phyloP scores from a whole-genome alignment of 768 basidiomycete species.

The Boletus sensibilis region DNA sequence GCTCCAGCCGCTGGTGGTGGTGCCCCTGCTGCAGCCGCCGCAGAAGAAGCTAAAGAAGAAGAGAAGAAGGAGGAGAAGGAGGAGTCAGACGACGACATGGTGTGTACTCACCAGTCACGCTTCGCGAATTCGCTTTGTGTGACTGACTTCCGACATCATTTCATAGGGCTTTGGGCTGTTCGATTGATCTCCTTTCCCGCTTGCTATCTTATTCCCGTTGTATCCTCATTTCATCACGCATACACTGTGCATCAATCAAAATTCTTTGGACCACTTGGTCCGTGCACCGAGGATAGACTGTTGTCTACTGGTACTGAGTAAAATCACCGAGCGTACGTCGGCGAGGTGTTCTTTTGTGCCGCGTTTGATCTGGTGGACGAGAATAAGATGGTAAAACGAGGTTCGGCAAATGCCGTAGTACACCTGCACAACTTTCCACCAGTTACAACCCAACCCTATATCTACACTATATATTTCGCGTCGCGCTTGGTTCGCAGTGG shows the following conservation, averaged over 20 bases:
- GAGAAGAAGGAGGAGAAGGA: slow-evolving; percentile 88
- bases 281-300: slow-evolving; percentile 5
- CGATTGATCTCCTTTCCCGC: slow-evolving; percentile 56
- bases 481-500: not conserved
- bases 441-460: too few species aligned
- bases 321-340: too few species aligned
- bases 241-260: slow-evolving; percentile 28
- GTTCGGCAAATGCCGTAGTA: not conserved
- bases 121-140: not conserved
- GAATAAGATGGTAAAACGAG: not conserved
- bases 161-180: slow-evolving; percentile 92
- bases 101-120: not conserved
- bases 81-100: slow-evolving; percentile 78
- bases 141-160: not conserved
- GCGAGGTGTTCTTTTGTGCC: not conserved
- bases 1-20: slow-evolving; percentile 52
- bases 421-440: too few species aligned
- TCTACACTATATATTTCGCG: not conserved
- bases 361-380: not conserved
- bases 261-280: slow-evolving; percentile 14
- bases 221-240: slow-evolving; percentile 16
- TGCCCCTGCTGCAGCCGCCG: slow-evolving; percentile 62
- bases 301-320: not conserved
- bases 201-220: slow-evolving; percentile 29
- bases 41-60: slow-evolving; percentile 74